Percentiles rank a stretch among this genome's conserved stretches.
phyloP scores from a whole-genome alignment of 2,329 filamentous ascomycete species.

The Trichoderma sp. region DNA sequence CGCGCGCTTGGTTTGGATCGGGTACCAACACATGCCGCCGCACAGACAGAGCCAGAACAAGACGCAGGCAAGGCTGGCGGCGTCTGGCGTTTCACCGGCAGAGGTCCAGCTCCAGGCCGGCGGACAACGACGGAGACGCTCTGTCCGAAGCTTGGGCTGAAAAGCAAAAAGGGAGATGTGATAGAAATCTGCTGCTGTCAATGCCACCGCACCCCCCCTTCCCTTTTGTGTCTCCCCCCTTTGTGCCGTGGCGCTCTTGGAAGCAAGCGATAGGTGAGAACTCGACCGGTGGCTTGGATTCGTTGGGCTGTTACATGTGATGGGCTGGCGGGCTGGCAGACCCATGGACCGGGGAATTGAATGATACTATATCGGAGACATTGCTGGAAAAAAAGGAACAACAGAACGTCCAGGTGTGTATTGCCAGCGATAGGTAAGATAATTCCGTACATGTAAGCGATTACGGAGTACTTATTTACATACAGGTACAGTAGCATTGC shows the following conservation, averaged over 20 bases:
- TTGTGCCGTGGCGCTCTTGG: background rate
- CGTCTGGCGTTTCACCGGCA: background rate
- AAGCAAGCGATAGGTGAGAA: background rate
- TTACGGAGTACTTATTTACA: background rate
- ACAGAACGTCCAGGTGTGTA: background rate
- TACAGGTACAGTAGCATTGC: background rate
- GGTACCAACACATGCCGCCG: background rate
- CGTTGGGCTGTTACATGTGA: conserved; percentile 5
- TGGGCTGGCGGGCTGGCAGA: background rate
- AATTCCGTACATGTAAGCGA: background rate
- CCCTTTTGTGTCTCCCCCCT: background rate
- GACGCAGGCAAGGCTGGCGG: background rate
- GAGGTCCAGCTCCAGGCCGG: background rate
- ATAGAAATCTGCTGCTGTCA: background rate
- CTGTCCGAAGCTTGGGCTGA: background rate
- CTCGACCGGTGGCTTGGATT: background rate
- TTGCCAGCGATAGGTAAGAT: background rate
- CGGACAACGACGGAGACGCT: background rate
- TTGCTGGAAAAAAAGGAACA: background rate
- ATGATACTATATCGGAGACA: background rate
- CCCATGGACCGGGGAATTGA: background rate
- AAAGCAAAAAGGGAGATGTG: background rate
- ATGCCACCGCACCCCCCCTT: background rate
- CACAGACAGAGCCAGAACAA: background rate
- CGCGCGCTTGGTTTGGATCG: background rate